These are phyloP conservation scores for Ajuga chamaepitys DNA, from an alignment of 257 asterid species.

Conservation along the genomic window DNA sequence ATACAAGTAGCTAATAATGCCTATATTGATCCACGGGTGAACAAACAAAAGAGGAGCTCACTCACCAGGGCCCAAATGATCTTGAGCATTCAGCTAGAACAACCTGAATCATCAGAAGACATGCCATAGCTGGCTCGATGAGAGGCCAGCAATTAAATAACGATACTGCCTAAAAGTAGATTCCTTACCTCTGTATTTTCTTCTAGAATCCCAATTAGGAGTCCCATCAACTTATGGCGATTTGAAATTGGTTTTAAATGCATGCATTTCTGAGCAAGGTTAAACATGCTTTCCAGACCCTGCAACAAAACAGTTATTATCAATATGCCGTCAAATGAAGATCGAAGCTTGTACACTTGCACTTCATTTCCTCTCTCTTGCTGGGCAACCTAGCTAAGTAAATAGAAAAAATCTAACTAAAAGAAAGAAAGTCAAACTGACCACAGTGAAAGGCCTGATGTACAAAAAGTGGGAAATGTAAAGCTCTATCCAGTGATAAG, in stretches of 20 bases:
- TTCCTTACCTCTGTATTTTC: conserved; percentile 74
- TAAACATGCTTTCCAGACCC: conserved; percentile 88
- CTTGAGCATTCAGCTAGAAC: conserved; percentile 87
- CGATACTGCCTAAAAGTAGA: background rate
- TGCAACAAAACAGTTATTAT: conserved; percentile 28
- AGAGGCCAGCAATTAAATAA: conserved; percentile 8
- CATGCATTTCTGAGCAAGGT: conserved; percentile 85
- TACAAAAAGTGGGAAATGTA: conserved; percentile 74
- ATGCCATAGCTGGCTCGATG: conserved; percentile 11
- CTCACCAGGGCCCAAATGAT: conserved; percentile 98
- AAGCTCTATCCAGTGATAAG: conserved; percentile 88
- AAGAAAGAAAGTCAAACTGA: conserved; percentile 24
- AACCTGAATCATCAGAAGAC: conserved; percentile 47
- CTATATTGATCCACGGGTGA: conserved; percentile 3
- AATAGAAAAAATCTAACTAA: background rate
- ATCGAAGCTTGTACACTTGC: conserved; percentile 1
- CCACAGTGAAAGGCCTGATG: conserved; percentile 85
- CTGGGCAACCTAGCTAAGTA: background rate
- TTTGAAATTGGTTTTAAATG: conserved; percentile 57
- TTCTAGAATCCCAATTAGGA: conserved; percentile 69
- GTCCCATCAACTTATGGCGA: conserved; percentile 71
- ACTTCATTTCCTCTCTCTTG: conserved; percentile 4
- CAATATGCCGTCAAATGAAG: conserved; percentile 4
- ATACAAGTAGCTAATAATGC: background rate
- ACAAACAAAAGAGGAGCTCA: conserved; percentile 4